Evolutionary conservation across 129 eudicot species (phyloP).

Genomic region (Centrapalus pauciflorus): DNA sequence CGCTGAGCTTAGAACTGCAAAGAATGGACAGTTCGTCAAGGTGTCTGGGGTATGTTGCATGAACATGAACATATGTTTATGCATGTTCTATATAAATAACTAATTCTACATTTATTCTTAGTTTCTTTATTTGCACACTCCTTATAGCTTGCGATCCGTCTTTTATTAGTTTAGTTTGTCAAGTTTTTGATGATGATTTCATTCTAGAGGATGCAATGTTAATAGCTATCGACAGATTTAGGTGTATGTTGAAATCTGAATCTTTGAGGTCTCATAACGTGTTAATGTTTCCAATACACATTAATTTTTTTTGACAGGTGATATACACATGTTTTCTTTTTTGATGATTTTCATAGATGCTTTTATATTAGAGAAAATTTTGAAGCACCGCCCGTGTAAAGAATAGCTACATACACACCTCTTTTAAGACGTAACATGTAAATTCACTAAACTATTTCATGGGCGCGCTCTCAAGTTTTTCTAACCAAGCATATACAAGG

Average conservation of each 20-base stretch:
- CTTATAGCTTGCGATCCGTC: not conserved
- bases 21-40: conserved; percentile 68
- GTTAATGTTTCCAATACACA: not conserved
- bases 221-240: not conserved
- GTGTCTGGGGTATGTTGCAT: conserved; percentile 66
- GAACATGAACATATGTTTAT: not conserved
- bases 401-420: not conserved
- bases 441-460: not conserved
- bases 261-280: conserved; percentile 3
- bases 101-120: not conserved
- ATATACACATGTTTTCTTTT: not conserved
- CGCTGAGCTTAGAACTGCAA: conserved; percentile 67
- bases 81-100: not conserved
- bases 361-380: not conserved
- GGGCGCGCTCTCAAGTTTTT: not conserved
- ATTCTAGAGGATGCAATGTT: conserved; percentile 1
- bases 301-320: not conserved
- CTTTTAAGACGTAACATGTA: not conserved
- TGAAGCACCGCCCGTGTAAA: not conserved
- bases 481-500: not conserved
- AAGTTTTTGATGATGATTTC: conserved; percentile 6
- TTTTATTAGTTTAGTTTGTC: not conserved
- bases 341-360: not conserved
- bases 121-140: not conserved
- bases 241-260: not conserved